Conservation (phyloP, 208 protist species). For the Leishmania tarentolae region DNA sequence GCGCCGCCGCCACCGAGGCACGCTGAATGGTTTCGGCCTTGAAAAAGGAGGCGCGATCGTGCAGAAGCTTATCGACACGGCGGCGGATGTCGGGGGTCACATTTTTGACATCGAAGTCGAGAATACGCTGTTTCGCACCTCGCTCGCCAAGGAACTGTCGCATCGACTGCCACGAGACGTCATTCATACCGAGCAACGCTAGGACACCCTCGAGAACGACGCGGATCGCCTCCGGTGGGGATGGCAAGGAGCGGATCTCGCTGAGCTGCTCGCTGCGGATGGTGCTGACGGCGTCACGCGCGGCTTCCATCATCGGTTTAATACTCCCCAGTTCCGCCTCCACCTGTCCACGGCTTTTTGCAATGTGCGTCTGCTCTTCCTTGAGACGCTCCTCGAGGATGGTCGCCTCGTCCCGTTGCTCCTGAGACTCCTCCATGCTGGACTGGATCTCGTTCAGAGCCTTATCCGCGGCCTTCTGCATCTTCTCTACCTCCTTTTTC, state of each 20-base stretch:
- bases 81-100: constrained; percentile 83
- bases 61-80: constrained; percentile 87
- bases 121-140: constrained; percentile 94
- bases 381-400: constrained; percentile 87
- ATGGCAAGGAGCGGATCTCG: constrained; percentile 95
- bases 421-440: constrained; percentile 94
- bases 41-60: constrained; percentile 91
- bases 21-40: constrained; percentile 92
- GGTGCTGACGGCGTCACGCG: constrained; percentile 92
- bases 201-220: constrained; percentile 97
- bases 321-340: constrained; percentile 94
- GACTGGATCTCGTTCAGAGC: constrained; percentile 95
- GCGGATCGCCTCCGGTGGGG: constrained; percentile 94
- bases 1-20: constrained; percentile 93
- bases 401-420: constrained; percentile 91
- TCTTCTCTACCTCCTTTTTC: constrained; percentile 89
- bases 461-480: constrained; percentile 94
- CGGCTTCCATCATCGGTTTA: constrained; percentile 95
- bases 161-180: constrained; percentile 97
- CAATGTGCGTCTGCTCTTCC: constrained; percentile 90
- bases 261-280: constrained; percentile 94
- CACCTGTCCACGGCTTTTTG: constrained; percentile 76
- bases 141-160: constrained; percentile 94
- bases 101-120: constrained; percentile 95
- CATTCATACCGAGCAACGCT: constrained; percentile 93